phyloP scores from a whole-genome alignment of 345 rosid species.

The Kernera saxatilis region DNA sequence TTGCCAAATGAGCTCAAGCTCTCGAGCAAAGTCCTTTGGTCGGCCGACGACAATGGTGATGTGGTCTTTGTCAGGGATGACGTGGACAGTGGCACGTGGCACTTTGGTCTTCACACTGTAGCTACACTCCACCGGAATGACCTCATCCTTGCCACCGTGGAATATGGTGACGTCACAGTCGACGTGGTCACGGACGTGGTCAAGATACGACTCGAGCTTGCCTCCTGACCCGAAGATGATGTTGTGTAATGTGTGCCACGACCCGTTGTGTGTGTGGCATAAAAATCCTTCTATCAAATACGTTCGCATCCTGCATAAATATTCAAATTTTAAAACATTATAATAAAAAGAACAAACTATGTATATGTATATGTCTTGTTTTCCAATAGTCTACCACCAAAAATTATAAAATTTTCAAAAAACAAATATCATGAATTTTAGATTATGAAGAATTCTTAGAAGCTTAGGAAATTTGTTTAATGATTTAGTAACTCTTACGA shows the following conservation, averaged over 20 bases:
- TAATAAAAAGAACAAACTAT: too few relatives aligned
- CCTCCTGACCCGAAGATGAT: conserved; percentile 77
- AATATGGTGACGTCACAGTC: conserved; percentile 61
- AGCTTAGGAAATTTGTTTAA: too few relatives aligned
- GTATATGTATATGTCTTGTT: too few relatives aligned
- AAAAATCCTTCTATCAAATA: conserved; percentile 84
- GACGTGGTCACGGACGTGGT: conserved; percentile 48
- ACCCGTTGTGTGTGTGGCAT: conserved; percentile 87
- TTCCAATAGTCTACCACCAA: too few relatives aligned
- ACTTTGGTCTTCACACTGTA: conserved; percentile 49
- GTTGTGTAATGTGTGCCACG: conserved; percentile 98
- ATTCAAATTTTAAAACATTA: too few relatives aligned
- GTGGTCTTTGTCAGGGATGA: conserved; percentile 65
- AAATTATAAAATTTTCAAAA: too few relatives aligned
- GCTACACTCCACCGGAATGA: conserved; percentile 89
- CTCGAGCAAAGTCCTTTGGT: conserved; percentile 69
- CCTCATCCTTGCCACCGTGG: conserved; percentile 75
- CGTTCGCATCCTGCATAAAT: conserved; percentile 57
- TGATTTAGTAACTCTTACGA: too few relatives aligned
- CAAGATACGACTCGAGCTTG: conserved; percentile 75
- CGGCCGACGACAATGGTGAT: conserved; percentile 80
- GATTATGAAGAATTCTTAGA: too few relatives aligned
- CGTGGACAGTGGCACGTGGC: conserved; percentile 51
- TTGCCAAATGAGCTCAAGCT: conserved; percentile 71
- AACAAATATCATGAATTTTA: too few relatives aligned